These are phyloP conservation scores for Carex littledalei DNA, from an alignment of 176 grass and related monocot genomes.

Conservation along the genomic window DNA sequence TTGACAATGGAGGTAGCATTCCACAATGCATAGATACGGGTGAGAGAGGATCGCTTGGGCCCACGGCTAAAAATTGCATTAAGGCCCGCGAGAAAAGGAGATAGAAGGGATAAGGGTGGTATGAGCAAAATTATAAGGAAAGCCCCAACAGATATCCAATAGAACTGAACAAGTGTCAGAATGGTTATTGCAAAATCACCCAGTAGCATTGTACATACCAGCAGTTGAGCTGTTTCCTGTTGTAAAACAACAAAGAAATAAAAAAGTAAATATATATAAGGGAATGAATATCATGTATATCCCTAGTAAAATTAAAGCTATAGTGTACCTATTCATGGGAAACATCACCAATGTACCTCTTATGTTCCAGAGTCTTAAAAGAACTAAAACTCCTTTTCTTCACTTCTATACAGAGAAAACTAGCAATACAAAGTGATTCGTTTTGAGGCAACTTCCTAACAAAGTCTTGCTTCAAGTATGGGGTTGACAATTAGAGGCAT, in stretches of 20 bases:
- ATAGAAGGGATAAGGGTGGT: slow-evolving; percentile 76
- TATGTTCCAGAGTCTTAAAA: too few species aligned
- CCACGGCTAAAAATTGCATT: slow-evolving; percentile 95
- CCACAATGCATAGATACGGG: slow-evolving; percentile 92
- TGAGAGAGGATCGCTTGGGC: slow-evolving; percentile 84
- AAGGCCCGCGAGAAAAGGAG: slow-evolving; percentile 91
- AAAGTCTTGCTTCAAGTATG: too few species aligned
- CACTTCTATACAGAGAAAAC: too few species aligned
- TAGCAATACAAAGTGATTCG: too few species aligned
- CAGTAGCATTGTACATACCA: slow-evolving; percentile 81
- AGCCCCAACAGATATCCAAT: slow-evolving; percentile 92
- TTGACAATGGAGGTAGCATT: slow-evolving; percentile 81
- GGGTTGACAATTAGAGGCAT: too few species aligned
- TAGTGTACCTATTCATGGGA: too few species aligned
- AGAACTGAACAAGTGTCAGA: slow-evolving; percentile 86
- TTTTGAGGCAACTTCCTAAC: too few species aligned
- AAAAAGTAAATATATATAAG: background rate
- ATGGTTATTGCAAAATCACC: slow-evolving; percentile 85
- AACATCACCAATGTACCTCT: too few species aligned
- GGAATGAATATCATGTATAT: too few species aligned
- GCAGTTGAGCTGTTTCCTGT: slow-evolving; percentile 80
- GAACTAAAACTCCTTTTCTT: too few species aligned
- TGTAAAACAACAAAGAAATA: slow-evolving; percentile 40
- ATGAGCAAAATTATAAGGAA: slow-evolving; percentile 84
- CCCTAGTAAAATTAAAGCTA: too few species aligned